Conservation (phyloP, 441 rosid genomes). For the Erodium texanum region DNA sequence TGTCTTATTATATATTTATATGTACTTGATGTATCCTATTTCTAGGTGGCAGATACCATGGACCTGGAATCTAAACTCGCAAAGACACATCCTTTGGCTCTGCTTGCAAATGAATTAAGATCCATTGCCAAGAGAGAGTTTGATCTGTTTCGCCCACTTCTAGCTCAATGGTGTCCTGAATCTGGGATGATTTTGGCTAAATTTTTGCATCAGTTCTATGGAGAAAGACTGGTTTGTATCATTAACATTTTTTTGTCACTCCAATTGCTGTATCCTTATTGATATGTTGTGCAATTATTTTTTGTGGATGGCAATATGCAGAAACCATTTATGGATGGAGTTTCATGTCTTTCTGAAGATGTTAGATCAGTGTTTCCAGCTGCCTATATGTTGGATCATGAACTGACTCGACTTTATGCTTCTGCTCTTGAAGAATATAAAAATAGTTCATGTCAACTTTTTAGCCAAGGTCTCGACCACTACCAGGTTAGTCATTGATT, state of each 20-base stretch:
- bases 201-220: conserved; percentile 66
- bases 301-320: conserved; percentile 29
- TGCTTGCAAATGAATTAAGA: conserved; percentile 76
- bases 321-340: conserved; percentile 66
- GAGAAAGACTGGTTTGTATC: conserved; percentile 84
- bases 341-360: conserved; percentile 76
- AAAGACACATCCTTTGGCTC: conserved; percentile 63
- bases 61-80: conserved; percentile 50
- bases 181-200: conserved; percentile 55
- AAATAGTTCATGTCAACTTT: conserved; percentile 29
- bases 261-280: conserved; percentile 15
- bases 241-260: conserved; percentile 12
- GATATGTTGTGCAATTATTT: conserved; percentile 12
- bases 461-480: conserved; percentile 42
- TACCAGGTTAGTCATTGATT: conserved; percentile 49
- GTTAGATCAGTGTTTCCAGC: conserved; percentile 73
- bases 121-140: conserved; percentile 73
- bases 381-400: conserved; percentile 62
- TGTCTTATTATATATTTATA: neutral
- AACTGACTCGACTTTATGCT: conserved; percentile 50
- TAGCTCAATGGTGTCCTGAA: conserved; percentile 60
- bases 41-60: conserved; percentile 53
- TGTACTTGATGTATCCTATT: conserved; percentile 18
- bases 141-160: conserved; percentile 53
- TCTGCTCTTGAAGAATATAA: conserved; percentile 32